These are phyloP conservation scores for Aspergillus puulaauensis DNA, from an alignment of 2,329 filamentous ascomycete genomes.

Conservation along the genomic window DNA sequence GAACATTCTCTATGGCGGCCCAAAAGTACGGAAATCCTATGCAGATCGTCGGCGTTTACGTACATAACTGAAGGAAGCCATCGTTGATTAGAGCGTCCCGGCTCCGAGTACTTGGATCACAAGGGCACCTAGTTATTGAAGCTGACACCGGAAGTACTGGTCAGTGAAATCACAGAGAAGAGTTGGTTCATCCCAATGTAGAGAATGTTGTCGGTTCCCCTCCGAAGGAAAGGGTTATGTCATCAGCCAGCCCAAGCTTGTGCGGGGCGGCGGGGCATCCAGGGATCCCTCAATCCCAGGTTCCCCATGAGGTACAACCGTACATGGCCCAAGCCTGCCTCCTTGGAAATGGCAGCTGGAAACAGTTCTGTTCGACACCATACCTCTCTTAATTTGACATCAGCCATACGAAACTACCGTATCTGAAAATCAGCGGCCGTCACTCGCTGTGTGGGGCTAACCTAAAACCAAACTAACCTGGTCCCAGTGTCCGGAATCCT, in stretches of 20 bases:
- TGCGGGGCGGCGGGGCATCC: constrained; percentile 6
- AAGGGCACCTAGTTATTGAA: neutral
- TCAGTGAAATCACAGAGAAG: neutral
- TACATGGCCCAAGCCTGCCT: too few species aligned
- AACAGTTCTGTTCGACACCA: neutral
- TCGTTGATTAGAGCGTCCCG: neutral
- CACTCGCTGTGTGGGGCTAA: neutral
- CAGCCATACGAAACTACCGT: neutral
- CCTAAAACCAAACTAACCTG: neutral
- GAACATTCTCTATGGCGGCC: neutral
- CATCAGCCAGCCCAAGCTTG: neutral
- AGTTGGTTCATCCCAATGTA: neutral
- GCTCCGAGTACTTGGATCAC: neutral
- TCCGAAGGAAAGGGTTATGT: neutral
- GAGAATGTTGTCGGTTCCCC: neutral
- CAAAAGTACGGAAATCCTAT: neutral
- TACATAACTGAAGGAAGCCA: neutral
- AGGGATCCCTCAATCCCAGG: too few species aligned
- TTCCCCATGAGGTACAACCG: too few species aligned
- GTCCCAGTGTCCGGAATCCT: neutral
- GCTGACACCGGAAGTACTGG: neutral
- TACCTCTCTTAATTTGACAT: neutral
- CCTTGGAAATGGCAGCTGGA: neutral
- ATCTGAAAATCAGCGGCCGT: neutral
- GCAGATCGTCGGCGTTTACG: neutral